These are phyloP conservation scores for Apocynum venetum DNA, from an alignment of 257 asterid genomes.

Conservation along the genomic window DNA sequence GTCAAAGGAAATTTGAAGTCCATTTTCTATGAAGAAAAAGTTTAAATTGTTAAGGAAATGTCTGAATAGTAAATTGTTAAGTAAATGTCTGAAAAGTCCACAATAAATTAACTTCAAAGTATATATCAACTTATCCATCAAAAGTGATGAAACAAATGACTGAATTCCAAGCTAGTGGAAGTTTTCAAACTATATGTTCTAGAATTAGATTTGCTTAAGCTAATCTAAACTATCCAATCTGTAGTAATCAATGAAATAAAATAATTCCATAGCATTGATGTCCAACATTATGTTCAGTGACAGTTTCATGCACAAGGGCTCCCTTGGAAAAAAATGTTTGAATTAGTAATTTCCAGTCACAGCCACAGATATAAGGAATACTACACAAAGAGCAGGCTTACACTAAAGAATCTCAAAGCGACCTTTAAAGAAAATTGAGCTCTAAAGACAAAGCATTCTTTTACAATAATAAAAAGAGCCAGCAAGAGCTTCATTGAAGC, in stretches of 20 bases:
- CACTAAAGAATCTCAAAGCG: neutral
- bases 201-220: neutral
- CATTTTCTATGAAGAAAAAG: constrained; percentile 28
- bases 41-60: neutral
- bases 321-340: neutral
- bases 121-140: neutral
- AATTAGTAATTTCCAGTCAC: neutral
- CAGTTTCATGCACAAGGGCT: neutral
- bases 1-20: constrained; percentile 51
- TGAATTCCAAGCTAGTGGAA: neutral
- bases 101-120: neutral
- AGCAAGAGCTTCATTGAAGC: neutral
- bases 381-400: no score
- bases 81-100: neutral
- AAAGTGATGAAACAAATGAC: neutral
- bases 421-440: neutral
- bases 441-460: neutral
- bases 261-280: neutral
- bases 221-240: neutral
- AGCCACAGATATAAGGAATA: neutral
- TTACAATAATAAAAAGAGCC: neutral
- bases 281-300: neutral
- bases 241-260: neutral
- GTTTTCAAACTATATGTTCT: no score
- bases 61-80: no score